Base-by-base conservation (phyloP, 768 basidiomycete species). In the Suillus tomentosus region DNA sequence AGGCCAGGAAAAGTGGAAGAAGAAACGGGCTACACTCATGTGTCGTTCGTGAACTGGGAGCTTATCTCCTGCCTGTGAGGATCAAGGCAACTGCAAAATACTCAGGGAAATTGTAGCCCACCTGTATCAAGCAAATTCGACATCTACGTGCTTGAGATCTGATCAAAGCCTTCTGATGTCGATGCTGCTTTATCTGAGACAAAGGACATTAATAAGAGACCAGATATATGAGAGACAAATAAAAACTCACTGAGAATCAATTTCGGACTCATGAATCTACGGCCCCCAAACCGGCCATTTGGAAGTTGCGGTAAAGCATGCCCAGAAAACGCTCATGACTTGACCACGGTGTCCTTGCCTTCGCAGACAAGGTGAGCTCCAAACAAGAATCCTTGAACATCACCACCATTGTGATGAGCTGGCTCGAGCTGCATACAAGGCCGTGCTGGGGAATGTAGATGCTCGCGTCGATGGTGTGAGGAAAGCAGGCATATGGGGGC, bases 311-410 rank as follows among this genome's bases (percentile, higher is more conserved):
- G 97, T 91, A 24, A 98, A 80, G 73, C 94, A 95, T 0, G 96
- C 95, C 96, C 96, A 99, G 75, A 99, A 99, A 60, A 96, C 94
- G n/a, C 91, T 88, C 90, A 95, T 96, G 66, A 98, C 91, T 42
- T 89, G 85, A 1, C 94, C 94, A 0, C 90, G 79, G 78, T 78
- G 61, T 86, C 82, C 66, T 81, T 85, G 17, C 90, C 91, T 14
- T 88, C 82, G n/a, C 87, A 78, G 22, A 99, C 94, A 60, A 97
- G 84, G 72, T 91, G 89, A 3, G 90, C 84, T 14, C 96, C 96
- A 71, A 90, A 99, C 95, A 96, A 98, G 77, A 99, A 99, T 0
- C 90, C 95, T 71, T 95, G 90, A 99, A 99, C 88, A 97, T 96
- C 27, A 27, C 27, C 34, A 85, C 85, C 83, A 95, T 89, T 70